These are phyloP conservation scores for Butyriboletus loyo DNA, from an alignment of 768 basidiomycete species.

Conservation along the genomic window DNA sequence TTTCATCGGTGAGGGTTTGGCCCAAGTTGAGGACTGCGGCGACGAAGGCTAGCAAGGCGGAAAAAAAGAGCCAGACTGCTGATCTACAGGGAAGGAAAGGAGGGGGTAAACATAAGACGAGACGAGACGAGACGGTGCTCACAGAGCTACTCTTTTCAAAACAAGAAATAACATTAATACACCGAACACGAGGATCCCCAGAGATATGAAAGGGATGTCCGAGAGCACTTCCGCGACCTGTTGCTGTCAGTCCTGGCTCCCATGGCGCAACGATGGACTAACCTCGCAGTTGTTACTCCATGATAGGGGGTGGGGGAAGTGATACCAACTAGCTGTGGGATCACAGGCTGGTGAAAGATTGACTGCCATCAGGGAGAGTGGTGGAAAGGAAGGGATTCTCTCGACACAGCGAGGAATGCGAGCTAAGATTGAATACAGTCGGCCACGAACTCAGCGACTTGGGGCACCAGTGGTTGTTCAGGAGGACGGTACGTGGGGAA, in stretches of 20 bases:
- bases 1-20: slow-evolving; percentile 45
- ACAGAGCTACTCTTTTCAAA: slow-evolving; percentile 52
- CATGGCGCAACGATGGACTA: slow-evolving; percentile 21
- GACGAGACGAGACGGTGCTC: slow-evolving; percentile 21
- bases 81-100: slow-evolving; percentile 32
- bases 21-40: slow-evolving; percentile 63
- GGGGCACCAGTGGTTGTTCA: no score
- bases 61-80: slow-evolving; percentile 50
- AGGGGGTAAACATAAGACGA: neutral
- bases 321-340: slow-evolving; percentile 15
- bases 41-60: slow-evolving; percentile 58
- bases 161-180: slow-evolving; percentile 55
- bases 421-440: neutral
- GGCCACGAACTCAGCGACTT: slow-evolving; percentile 8
- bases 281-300: slow-evolving; percentile 46
- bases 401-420: neutral
- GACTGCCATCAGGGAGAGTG: slow-evolving; percentile 19
- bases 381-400: slow-evolving; percentile 14
- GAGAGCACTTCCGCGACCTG: slow-evolving; percentile 57
- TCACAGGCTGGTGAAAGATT: slow-evolving; percentile 12
- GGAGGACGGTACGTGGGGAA: no score
- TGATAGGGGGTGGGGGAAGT: slow-evolving; percentile 30
- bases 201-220: slow-evolving; percentile 65
- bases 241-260: slow-evolving; percentile 6
- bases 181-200: slow-evolving; percentile 63